Evolutionary conservation across 1,284 basidiomycete genomes (phyloP).

Genomic region (Cutaneotrichosporon cutaneum): DNA sequence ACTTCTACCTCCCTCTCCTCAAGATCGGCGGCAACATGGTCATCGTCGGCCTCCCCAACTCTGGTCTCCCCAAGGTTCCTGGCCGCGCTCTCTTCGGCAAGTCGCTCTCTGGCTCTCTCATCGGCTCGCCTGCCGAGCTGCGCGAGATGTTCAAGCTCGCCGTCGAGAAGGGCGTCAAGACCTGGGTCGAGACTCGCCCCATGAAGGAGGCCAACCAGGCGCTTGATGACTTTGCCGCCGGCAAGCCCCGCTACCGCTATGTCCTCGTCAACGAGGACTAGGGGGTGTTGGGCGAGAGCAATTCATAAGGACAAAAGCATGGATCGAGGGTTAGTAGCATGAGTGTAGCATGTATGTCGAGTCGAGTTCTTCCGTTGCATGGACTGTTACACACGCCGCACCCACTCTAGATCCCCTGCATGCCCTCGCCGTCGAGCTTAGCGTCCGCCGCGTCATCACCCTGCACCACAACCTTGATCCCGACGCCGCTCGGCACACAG

Average conservation of each 20-base stretch:
- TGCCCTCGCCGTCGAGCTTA: constrained; percentile 20
- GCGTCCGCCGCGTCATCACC: constrained; percentile 39
- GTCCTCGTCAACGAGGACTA: constrained; percentile 54
- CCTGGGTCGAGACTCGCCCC: constrained; percentile 54
- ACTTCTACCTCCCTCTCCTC: constrained; percentile 47
- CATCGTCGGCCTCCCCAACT: constrained; percentile 51
- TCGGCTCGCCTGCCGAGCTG: constrained; percentile 53
- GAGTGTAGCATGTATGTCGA: not conserved
- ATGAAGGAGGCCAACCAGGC: constrained; percentile 56
- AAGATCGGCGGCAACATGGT: constrained; percentile 51
- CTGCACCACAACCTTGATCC: constrained; percentile 60
- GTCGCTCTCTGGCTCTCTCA: constrained; percentile 45
- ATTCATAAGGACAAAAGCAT: not conserved
- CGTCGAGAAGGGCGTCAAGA: constrained; percentile 44
- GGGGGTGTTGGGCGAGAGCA: not conserved
- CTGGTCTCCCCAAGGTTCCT: constrained; percentile 24
- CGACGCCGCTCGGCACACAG: constrained; percentile 67
- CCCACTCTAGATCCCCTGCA: not conserved
- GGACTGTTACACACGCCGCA: no score
- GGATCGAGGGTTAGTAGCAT: not conserved
- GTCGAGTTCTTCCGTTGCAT: not conserved
- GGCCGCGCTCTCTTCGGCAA: constrained; percentile 16
- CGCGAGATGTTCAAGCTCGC: constrained; percentile 52
- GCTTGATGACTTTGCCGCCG: constrained; percentile 53
- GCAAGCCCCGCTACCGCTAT: constrained; percentile 55